Evolutionary conservation across 352 stramenopile genomes (phyloP), one percentile per base, ranked within the genome.

Genomic region (Chrysophaeum taylorii): DNA sequence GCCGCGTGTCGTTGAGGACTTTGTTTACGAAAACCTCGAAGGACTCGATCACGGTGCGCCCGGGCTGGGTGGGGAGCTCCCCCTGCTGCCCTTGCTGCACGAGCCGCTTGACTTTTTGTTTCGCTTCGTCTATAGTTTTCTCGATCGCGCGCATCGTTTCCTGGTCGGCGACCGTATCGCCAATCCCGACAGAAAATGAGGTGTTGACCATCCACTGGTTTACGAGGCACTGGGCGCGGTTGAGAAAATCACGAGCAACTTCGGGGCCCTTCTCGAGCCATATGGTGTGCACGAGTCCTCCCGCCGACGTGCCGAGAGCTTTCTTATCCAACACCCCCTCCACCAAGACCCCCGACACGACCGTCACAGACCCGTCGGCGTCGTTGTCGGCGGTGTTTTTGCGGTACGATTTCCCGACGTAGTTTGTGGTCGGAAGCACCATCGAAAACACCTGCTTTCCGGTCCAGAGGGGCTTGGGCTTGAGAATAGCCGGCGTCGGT

Each of bases 251-350:
- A 0, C 79, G 76, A 37, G 80, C 89, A 52, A 87, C 83, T 71
- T 88, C 85, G 43, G 83, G 78, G 27, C 85, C 86, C 39, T 82
- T 78, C 70, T 94, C 86, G 33, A 92, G 74, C 92, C 95, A 97
- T 31, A 88, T 92, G 29, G 94, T 96, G 79, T 99, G 96, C 62
- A 99, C 94, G 29, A 99, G 82, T 75, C 93, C 93, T 72, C 94
- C 94, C 74, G 89, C 94, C 63, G 91, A 94, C 18, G 91, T 96
- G 75, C 95, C 96, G 77, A 99, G 96, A 25, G 90, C 95, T 76
- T 97, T 98, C 82, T 99, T 99, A 79, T 99, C 94, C 79, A 99
- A 95, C 39, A 96, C 97, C 74, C 96, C 96, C 75, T 92, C 89
- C n/a, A 99, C 75, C 0, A 99, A 75, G 74, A 98, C 90, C 68